Evolutionary conservation across 176 grass and related monocot species (phyloP).

Genomic region (Musa schizocarpa): DNA sequence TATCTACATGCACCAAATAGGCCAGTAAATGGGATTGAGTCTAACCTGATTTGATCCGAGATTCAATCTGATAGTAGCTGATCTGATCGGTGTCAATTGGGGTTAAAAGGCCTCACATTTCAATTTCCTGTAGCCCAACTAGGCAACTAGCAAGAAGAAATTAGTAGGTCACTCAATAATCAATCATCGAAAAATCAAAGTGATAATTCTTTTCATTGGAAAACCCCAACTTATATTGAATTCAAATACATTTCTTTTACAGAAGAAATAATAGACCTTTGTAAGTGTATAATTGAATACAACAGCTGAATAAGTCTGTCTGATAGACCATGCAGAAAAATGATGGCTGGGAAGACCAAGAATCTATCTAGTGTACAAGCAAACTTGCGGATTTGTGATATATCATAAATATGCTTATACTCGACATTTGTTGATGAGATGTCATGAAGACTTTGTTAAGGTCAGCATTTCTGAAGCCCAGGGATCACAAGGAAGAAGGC

Average conservation of each 20-base stretch:
- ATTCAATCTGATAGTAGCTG: too few relatives aligned
- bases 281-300: slow-evolving; percentile 9
- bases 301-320: not conserved
- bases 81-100: too few relatives aligned
- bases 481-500: not conserved
- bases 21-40: too few relatives aligned
- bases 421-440: too few relatives aligned
- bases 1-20: too few relatives aligned
- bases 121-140: too few relatives aligned
- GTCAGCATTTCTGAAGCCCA: not conserved
- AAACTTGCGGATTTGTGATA: not conserved
- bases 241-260: not conserved
- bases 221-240: not conserved
- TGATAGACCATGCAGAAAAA: not conserved
- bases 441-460: too few relatives aligned
- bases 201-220: not conserved
- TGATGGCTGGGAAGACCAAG: slow-evolving; percentile 2
- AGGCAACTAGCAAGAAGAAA: too few relatives aligned
- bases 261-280: not conserved
- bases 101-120: too few relatives aligned
- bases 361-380: not conserved
- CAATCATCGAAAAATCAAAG: not conserved
- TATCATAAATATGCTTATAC: not conserved
- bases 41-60: too few relatives aligned
- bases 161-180: too few relatives aligned